These are phyloP conservation scores for Ascochyta clinopodiicola DNA, from an alignment of 2,329 filamentous ascomycete species.

Conservation along the genomic window DNA sequence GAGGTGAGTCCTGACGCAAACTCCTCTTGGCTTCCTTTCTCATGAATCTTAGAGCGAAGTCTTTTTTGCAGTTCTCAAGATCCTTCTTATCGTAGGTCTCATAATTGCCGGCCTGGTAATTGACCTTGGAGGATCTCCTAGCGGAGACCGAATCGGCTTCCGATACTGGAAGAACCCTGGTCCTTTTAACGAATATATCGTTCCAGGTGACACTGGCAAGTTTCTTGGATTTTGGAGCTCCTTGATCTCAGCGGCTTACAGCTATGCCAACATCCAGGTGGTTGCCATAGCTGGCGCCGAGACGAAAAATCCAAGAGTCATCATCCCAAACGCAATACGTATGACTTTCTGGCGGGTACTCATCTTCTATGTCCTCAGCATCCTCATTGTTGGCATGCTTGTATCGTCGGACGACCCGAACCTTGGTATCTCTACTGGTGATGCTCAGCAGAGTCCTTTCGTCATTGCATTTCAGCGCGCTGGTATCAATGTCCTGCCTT, in stretches of 20 bases:
- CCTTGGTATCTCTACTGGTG: constrained; percentile 12
- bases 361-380: constrained; percentile 51
- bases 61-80: constrained; percentile 51
- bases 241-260: constrained; percentile 77
- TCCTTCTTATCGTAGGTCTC: constrained; percentile 2
- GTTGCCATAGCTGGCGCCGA: constrained; percentile 81
- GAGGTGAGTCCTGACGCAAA: neutral
- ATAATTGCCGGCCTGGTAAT: constrained; percentile 10
- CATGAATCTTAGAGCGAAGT: constrained; percentile 57
- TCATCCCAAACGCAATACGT: constrained; percentile 86
- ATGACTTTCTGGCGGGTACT: constrained; percentile 96
- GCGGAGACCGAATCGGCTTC: constrained; percentile 56
- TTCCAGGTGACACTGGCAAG: constrained; percentile 61
- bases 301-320: constrained; percentile 80
- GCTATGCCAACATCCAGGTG: constrained; percentile 78
- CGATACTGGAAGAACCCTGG: constrained; percentile 70
- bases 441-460: constrained; percentile 52
- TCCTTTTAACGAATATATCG: constrained; percentile 48
- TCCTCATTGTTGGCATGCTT: constrained; percentile 50
- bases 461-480: constrained; percentile 56
- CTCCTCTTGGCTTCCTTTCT: neutral
- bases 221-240: constrained; percentile 78
- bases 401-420: constrained; percentile 43
- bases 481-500: constrained; percentile 48
- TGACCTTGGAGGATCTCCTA: constrained; percentile 10